These are phyloP conservation scores for Pythium chondricola DNA, from an alignment of 352 stramenopile species.

Conservation along the genomic window DNA sequence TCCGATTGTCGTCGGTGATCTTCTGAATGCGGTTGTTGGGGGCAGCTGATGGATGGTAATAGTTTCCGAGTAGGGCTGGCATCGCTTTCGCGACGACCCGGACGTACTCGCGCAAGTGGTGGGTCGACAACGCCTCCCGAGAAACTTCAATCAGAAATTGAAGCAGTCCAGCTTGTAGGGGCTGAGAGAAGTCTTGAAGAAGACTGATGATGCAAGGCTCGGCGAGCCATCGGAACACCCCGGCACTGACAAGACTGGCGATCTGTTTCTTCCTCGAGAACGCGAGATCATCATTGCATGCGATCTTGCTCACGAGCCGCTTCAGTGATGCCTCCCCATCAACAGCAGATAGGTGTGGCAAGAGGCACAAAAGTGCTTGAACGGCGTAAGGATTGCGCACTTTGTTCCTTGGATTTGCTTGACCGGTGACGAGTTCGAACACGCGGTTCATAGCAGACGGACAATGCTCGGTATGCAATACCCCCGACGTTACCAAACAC, in stretches of 20 bases:
- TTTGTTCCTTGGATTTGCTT: conserved; percentile 27
- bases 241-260: conserved; percentile 37
- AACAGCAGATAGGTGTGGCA: conserved; percentile 28
- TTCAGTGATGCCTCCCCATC: conserved; percentile 26
- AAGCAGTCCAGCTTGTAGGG: conserved; percentile 27
- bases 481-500: conserved; percentile 47
- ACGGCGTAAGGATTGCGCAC: conserved; percentile 56
- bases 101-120: conserved; percentile 45
- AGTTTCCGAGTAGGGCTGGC: conserved; percentile 32
- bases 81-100: conserved; percentile 45
- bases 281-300: conserved; percentile 29
- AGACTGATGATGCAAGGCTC: conserved; percentile 29
- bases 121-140: conserved; percentile 42
- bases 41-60: conserved; percentile 6
- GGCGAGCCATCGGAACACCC: conserved; percentile 51
- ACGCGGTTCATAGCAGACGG: conserved; percentile 37
- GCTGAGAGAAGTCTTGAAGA: conserved; percentile 23
- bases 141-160: conserved; percentile 38
- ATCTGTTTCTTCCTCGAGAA: conserved; percentile 50
- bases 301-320: conserved; percentile 40
- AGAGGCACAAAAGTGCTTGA: conserved; percentile 39
- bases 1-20: not conserved
- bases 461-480: conserved; percentile 31
- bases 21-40: not conserved
- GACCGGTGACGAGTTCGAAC: conserved; percentile 52